Evolutionary conservation across 306 rosid genomes (phyloP), one percentile per base, ranked within the genome.

Genomic region (Cucumis melo): DNA sequence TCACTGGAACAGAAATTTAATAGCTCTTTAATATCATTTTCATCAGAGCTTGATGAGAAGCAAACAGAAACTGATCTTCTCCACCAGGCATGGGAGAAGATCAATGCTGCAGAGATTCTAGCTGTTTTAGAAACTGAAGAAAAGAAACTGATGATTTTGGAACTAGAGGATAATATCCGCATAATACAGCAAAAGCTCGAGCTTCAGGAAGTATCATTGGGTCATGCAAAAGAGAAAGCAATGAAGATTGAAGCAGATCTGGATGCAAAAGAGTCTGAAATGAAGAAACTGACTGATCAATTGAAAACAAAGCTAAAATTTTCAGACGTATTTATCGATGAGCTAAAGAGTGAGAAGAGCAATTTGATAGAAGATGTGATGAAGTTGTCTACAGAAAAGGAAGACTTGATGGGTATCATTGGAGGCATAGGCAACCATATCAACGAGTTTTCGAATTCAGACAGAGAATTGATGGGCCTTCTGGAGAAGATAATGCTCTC

Each of bases 71-170:
- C 89, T 56, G 68, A 79, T 84, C 83, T 82, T 63, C 72, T 86
- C 56, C 84, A 83, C 32, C 88, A 87, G 66, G 87, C 85, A 71
- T 89, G 89, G 86, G 91, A 89, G 81, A 81, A 57, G 79, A 86
- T 86, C 73, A 71, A 85, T 39, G 80, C 86, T 77, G 89, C 88
- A 38, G 87, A 90, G 83, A 51, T 87, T 84, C 67, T 86, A 79
- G 88, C 92, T 59, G 79, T 78, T 10, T 55, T 85, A 53, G 92
- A 90, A 84, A 82, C 78, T 44, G 92, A 90, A 83, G 96, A 86
- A 83, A 90, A 87, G 73, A 90, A 90, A 77, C 79, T 87, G 76
- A 85, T 86, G 88, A 53, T 86, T 54, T 64, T 9, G 62, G 91
- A 90, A 81, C 92, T 92, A 42, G 92, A 92, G 78, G 87, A 83